These are phyloP conservation scores for Tylopilus sp. DNA, from an alignment of 768 basidiomycete species.

Conservation along the genomic window DNA sequence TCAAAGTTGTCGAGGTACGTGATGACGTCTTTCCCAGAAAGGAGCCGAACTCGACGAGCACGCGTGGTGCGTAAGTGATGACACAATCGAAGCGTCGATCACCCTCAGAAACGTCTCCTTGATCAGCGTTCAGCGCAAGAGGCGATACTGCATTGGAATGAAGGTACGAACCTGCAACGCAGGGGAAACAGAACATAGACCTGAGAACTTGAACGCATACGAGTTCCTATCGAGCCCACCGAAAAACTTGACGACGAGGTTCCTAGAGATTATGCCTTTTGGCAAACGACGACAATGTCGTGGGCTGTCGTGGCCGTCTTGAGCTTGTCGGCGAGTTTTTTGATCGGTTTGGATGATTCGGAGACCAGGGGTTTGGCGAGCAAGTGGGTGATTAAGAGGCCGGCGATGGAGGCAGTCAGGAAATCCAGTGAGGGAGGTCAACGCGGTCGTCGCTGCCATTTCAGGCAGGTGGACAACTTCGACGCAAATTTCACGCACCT, in stretches of 20 bases:
- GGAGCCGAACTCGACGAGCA: conserved; percentile 69
- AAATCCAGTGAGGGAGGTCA: conserved; percentile 37
- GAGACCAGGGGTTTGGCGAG: conserved; percentile 49
- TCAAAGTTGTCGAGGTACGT: conserved; percentile 71
- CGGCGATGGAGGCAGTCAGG: conserved; percentile 41
- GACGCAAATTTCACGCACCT: too few species aligned
- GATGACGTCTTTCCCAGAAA: conserved; percentile 73
- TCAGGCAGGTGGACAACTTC: too few species aligned
- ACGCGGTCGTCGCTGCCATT: too few species aligned
- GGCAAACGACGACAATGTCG: conserved; percentile 69
- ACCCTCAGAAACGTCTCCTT: conserved; percentile 64
- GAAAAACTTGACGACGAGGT: conserved; percentile 78
- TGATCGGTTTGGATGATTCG: conserved; percentile 66
- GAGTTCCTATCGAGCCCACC: conserved; percentile 78
- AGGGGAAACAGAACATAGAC: too few species aligned
- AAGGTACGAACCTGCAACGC: background rate
- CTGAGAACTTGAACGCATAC: too few species aligned
- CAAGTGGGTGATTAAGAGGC: conserved; percentile 59
- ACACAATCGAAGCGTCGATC: conserved; percentile 75
- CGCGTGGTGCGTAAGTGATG: conserved; percentile 77
- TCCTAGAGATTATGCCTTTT: conserved; percentile 86
- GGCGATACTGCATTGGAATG: conserved; percentile 73
- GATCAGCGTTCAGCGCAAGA: conserved; percentile 69
- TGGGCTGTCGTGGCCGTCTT: conserved; percentile 91
- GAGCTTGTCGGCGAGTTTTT: conserved; percentile 93